A percentile compares a stretch with the other conserved stretches of the same genome.
phyloP scores from a whole-genome alignment of 2,329 filamentous ascomycete species.

The Colletotrichum godetiae region DNA sequence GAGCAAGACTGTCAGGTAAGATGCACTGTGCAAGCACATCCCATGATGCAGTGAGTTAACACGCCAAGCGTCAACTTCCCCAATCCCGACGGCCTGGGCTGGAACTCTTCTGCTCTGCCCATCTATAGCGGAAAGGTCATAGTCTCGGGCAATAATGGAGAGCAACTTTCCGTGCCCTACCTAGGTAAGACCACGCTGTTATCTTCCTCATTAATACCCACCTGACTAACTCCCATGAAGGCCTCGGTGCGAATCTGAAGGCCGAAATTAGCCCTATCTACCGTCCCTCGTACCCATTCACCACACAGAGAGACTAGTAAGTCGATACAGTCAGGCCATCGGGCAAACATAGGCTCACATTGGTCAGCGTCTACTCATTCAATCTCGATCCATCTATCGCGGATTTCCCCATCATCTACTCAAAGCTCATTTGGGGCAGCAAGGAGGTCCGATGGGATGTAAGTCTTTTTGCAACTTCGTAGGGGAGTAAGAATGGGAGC shows the following conservation, averaged over 20 bases:
- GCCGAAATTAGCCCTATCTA: conserved; percentile 37
- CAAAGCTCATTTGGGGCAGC: conserved; percentile 36
- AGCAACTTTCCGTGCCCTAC: conserved; percentile 48
- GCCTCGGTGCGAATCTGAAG: conserved; percentile 40
- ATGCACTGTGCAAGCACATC: background rate
- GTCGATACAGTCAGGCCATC: background rate
- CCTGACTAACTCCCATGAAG: conserved; percentile 13
- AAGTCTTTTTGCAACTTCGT: background rate
- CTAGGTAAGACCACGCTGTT: conserved; percentile 35
- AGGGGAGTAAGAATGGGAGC: fast-evolving
- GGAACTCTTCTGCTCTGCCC: conserved; percentile 43
- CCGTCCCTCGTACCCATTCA: conserved; percentile 32
- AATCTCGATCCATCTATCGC: conserved; percentile 27
- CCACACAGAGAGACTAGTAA: conserved; percentile 18
- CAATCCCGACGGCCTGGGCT: conserved; percentile 41
- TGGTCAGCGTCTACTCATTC: conserved; percentile 25
- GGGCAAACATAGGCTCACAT: background rate
- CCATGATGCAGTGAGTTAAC: background rate
- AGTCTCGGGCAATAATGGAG: conserved; percentile 44
- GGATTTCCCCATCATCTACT: conserved; percentile 37
- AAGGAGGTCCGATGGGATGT: conserved; percentile 37
- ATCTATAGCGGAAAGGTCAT: conserved; percentile 49
- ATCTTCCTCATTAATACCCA: no score
- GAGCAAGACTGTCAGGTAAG: conserved; percentile 40
- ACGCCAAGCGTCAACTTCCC: conserved; percentile 42